phyloP scores from a whole-genome alignment of 805 yeast species.

The Myxozyma lipomycoides region DNA sequence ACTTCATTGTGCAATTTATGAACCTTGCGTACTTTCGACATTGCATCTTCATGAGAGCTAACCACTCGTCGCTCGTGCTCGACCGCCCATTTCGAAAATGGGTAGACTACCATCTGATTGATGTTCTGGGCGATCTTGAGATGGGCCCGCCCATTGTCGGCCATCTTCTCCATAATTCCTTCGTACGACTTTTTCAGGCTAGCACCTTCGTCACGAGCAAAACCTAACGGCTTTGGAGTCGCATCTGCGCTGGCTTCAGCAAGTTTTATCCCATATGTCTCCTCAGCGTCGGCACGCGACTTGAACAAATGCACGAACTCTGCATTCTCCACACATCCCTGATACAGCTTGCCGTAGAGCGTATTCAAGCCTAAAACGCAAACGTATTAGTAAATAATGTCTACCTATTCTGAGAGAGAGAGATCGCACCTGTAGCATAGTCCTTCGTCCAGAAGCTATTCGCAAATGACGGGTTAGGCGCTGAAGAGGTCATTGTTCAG shows the following conservation, averaged over 20 bases:
- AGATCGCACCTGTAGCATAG: constrained; percentile 47
- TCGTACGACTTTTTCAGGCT: constrained; percentile 60
- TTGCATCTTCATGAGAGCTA: constrained; percentile 53
- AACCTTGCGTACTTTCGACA: constrained; percentile 46
- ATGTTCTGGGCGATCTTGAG: constrained; percentile 60
- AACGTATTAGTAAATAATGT: too few relatives aligned
- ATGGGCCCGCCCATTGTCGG: constrained; percentile 54
- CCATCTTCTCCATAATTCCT: constrained; percentile 53
- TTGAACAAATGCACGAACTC: constrained; percentile 63
- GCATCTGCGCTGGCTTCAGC: constrained; percentile 40
- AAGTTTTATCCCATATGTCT: constrained; percentile 57
- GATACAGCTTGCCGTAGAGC: constrained; percentile 39
- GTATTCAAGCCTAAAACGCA: constrained; percentile 37
- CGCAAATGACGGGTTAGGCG: constrained; percentile 46
- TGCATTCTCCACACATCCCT: constrained; percentile 66
- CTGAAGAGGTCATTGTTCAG: constrained; percentile 1
- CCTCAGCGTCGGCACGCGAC: constrained; percentile 69
- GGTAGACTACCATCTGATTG: constrained; percentile 56
- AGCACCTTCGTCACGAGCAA: constrained; percentile 59
- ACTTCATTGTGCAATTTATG: constrained; percentile 54
- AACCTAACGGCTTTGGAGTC: constrained; percentile 42
- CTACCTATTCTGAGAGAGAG: constrained; percentile 33
- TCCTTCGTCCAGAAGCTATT: constrained; percentile 76
- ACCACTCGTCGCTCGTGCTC: constrained; percentile 67
- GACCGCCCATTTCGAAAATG: constrained; percentile 69